Base-by-base conservation (phyloP, 1,284 basidiomycete species). In the Leccinum subatratum region DNA sequence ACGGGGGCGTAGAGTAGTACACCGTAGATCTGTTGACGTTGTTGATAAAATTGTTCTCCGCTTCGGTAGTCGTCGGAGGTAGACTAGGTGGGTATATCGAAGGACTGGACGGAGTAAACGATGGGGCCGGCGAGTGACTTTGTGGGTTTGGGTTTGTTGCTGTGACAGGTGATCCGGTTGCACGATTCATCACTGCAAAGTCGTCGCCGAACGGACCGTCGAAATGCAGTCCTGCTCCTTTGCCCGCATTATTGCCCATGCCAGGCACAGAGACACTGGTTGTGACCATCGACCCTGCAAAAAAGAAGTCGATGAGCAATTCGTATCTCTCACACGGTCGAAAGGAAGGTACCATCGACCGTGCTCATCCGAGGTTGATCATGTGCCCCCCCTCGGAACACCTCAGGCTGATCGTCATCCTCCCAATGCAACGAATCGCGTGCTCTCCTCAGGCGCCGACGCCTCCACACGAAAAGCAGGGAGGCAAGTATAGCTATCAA, bases 401-500 rank as follows among this genome's bases (percentile, higher is more conserved):
- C 18, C n/a, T 39, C 39, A 39, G 39, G 39, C 39, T 32, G 20
- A 71, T 80, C 79, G 12, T 79, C 78, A 69, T 77, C 69, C 51
- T 67, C 68, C 9, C 74, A 72, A 11, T 77, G 79, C 58, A 75
- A 78, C 65, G 74, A 79, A 79, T 75, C 34, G n/a, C 34, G 73
- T 63, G 77, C 72, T 71, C 75, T 70, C 66, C 69, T 69, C 34
- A 76, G 78, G 63, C 79, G 80, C 37, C 77, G 76, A 57, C 82
- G 83, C 39, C 80, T 78, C 67, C 80, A 79, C 67, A 77, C 74
- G 64, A 79, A 76, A 56, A 81, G 71, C 34, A 80, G 61, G 28
- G 77, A 79, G 9, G 75, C 72, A 5, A 79, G 66, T 2, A 83
- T 48, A 4, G 77, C 77, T 6, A 81, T 76, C 7, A 79, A 72